These are phyloP conservation scores for Bipolaris oryzae DNA, from an alignment of 2,329 filamentous ascomycete genomes.

Conservation along the genomic window DNA sequence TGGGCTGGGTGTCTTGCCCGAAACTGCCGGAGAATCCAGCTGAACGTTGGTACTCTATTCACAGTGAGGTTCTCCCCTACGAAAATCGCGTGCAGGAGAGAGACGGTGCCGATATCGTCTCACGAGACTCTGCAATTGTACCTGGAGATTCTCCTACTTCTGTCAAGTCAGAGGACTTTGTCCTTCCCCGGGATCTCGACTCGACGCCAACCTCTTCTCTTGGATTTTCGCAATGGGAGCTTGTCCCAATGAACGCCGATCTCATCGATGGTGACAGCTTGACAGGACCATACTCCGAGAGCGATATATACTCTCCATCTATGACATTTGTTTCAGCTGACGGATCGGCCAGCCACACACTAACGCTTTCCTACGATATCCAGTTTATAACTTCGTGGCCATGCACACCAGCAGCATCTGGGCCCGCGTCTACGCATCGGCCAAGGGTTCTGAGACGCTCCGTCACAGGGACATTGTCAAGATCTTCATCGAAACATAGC, in stretches of 20 bases:
- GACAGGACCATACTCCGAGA: slow-evolving; percentile 21
- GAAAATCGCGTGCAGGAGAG: slow-evolving; percentile 51
- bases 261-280: slow-evolving; percentile 31
- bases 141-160: slow-evolving; percentile 26
- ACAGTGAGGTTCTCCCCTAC: slow-evolving; percentile 39
- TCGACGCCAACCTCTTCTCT: slow-evolving; percentile 23
- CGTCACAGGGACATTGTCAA: slow-evolving; percentile 31
- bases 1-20: slow-evolving; percentile 60
- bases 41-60: slow-evolving; percentile 59
- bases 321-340: slow-evolving; percentile 44
- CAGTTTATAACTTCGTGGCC: slow-evolving; percentile 62
- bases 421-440: slow-evolving; percentile 21
- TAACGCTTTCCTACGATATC: slow-evolving; percentile 57
- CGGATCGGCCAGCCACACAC: slow-evolving; percentile 18
- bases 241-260: slow-evolving; percentile 32
- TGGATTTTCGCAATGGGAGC: slow-evolving; percentile 36
- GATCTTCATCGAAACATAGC: slow-evolving; percentile 43
- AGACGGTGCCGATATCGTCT: slow-evolving; percentile 35
- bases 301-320: slow-evolving; percentile 35
- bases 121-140: slow-evolving; percentile 45
- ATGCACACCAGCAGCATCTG: slow-evolving; percentile 53
- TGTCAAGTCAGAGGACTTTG: slow-evolving; percentile 46
- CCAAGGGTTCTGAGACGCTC: slow-evolving; percentile 35
- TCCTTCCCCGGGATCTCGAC: slow-evolving; percentile 44
- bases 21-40: slow-evolving; percentile 49